Conservation (phyloP, 345 rosid species). For the Linum lewisii region DNA sequence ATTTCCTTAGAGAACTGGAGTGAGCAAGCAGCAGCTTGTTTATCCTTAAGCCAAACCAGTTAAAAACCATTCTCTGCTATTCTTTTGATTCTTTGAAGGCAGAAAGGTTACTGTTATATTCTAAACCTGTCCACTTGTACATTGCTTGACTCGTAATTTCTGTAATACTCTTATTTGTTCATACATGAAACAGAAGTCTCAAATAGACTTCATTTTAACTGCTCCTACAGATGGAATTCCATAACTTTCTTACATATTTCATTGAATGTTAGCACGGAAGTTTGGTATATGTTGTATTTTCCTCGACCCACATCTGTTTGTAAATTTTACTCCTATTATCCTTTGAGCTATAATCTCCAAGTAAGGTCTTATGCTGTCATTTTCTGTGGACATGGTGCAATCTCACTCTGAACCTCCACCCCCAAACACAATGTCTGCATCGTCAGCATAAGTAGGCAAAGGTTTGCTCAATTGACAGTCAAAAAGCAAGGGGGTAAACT, state of each 20-base stretch:
- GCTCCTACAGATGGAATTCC: not conserved
- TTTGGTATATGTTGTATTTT: conserved; percentile 55
- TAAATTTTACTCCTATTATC: conserved; percentile 47
- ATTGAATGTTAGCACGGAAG: conserved; percentile 26
- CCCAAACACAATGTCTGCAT: conserved; percentile 55
- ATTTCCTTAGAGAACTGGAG: conserved; percentile 28
- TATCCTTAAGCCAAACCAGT: not conserved
- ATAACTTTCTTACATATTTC: conserved; percentile 9
- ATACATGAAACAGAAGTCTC: too few relatives aligned
- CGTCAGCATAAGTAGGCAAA: not conserved
- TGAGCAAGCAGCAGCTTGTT: conserved; percentile 10
- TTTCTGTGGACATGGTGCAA: conserved; percentile 56
- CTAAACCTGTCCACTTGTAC: not conserved
- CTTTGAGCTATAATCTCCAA: conserved; percentile 61
- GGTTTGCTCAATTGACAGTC: conserved; percentile 1
- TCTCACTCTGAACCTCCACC: conserved; percentile 45
- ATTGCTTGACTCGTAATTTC: not conserved
- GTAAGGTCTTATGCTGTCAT: conserved; percentile 43
- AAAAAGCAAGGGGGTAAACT: conserved; percentile 8
- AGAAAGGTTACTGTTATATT: not conserved
- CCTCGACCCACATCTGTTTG: conserved; percentile 70
- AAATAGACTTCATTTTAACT: too few relatives aligned
- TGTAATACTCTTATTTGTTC: not conserved
- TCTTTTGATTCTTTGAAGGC: not conserved
- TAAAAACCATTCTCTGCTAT: not conserved